A percentile compares a stretch with the other conserved stretches of the same genome.
phyloP scores from a whole-genome alignment of 1,284 basidiomycete genomes.

The Leccinum fuscescens region DNA sequence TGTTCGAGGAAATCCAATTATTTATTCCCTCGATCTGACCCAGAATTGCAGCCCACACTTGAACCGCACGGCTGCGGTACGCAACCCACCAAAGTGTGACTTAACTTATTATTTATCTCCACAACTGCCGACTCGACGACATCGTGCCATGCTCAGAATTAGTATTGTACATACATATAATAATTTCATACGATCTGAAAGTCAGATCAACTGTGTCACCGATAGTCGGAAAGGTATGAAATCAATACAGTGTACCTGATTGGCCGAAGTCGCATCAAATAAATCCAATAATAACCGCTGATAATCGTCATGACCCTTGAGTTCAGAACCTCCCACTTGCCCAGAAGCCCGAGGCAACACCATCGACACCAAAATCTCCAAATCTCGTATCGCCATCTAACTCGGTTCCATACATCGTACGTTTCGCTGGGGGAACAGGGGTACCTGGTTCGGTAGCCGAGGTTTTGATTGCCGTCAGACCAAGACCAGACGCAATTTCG shows the following conservation, averaged over 20 bases:
- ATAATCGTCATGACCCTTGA: constrained; percentile 18
- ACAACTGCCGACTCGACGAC: not conserved
- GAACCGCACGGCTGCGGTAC: not conserved
- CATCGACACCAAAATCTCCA: constrained; percentile 76
- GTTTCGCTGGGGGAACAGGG: constrained; percentile 42
- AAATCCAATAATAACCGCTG: constrained; percentile 8
- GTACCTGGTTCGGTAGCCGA: constrained; percentile 30
- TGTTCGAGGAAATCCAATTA: constrained; percentile 67
- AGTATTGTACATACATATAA: constrained; percentile 26
- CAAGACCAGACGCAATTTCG: constrained; percentile 39
- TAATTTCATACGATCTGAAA: constrained; percentile 16
- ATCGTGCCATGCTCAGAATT: constrained; percentile 5
- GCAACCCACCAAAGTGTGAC: not conserved
- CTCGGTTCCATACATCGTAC: constrained; percentile 81
- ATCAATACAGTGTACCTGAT: constrained; percentile 10
- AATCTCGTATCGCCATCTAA: constrained; percentile 72
- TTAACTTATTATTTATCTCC: not conserved
- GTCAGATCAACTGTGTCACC: not conserved
- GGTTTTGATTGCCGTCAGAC: constrained; percentile 36
- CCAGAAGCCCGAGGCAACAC: constrained; percentile 70
- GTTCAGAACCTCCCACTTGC: constrained; percentile 41
- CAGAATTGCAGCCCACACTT: not conserved
- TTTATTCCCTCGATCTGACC: constrained; percentile 57
- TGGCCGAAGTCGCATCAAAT: constrained; percentile 9
- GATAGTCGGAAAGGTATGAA: constrained; percentile 1